Base-by-base conservation (phyloP, 495 filamentous ascomycete genomes). In the Astrothelium subdiscretum region DNA sequence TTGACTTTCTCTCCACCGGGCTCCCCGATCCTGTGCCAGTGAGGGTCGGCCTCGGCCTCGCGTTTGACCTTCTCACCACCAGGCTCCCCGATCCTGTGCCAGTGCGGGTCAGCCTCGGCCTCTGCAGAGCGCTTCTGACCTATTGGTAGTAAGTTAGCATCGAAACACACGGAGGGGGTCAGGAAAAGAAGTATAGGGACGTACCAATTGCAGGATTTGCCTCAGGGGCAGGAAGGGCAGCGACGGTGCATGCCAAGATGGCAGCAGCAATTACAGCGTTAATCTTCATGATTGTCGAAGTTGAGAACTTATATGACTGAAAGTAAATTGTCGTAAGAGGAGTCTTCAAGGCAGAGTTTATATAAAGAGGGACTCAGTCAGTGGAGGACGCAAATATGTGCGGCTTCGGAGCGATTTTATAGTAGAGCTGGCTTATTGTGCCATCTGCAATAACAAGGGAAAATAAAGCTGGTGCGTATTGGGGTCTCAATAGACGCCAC, bases 61-160 rank as follows among this genome's bases (percentile, higher is more conserved):
- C 79, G 75, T 71, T 80, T 81, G 59, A 73, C 71, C 70, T 76
- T 80, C 64, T 79, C 72, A 20, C 75, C 79, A 42, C 71, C 71
- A 54, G 69, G 69, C 35, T 64, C 63, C 58, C 79, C 79, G 57
- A 67, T 68, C 27, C 32, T 27, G 59, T 38, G 27, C 24, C 20
- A 52, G 48, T 44, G 43, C 68, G 78, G 71, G 61, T 78, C 76
- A 38, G 35, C 8, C 8, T 38, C 43, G 12, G 43, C 43, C n/a
- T 48, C 43, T 15, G 48, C 48, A 48, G 43, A 48, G n/a, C 43
- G 43, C 43, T 48, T 48, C 20, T 48, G 13, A 5, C 20, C 43
- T 48, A n/a, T 48, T 22, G 5, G 15, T 38, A 38, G 15, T 38
- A 22, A 20, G n/a, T 48, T 48, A 48, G 43, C 20, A 22, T 12